phyloP scores from a whole-genome alignment of 805 yeast genomes.

The Komagataella pseudopastoris region DNA sequence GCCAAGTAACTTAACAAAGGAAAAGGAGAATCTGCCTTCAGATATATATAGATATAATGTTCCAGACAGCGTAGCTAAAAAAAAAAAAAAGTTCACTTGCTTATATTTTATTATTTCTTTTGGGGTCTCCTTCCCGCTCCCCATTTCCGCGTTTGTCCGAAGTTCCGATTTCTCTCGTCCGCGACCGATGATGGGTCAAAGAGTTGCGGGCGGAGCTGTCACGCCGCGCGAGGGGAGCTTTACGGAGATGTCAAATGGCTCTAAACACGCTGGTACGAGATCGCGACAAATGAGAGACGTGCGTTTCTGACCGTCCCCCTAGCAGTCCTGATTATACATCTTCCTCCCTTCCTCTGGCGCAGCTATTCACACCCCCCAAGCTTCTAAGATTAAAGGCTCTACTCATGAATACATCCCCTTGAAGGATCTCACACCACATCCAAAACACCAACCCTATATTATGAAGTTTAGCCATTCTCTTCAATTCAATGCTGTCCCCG shows the following conservation, averaged over 20 bases:
- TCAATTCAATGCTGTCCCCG: slow-evolving; percentile 96
- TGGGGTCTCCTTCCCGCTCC: background rate
- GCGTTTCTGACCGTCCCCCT: too few relatives aligned
- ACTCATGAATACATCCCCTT: background rate
- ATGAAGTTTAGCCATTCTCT: slow-evolving; percentile 95
- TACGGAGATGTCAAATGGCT: too few relatives aligned
- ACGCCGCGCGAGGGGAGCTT: too few relatives aligned
- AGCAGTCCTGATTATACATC: background rate
- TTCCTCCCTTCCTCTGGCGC: background rate
- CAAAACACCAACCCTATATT: background rate
- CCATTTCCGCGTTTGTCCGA: background rate
- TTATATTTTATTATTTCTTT: background rate
- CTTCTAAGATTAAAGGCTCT: background rate
- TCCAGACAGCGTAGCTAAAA: background rate
- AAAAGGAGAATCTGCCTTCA: background rate
- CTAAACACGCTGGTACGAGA: background rate
- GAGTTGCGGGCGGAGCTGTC: too few relatives aligned
- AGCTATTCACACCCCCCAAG: background rate
- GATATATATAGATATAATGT: background rate
- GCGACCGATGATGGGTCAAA: background rate
- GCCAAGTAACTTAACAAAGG: background rate
- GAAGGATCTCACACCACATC: background rate
- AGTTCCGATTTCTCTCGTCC: background rate
- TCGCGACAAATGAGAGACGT: background rate
- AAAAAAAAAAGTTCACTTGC: background rate